Percentiles rank a stretch among this genome's conserved stretches.
phyloP scores from a whole-genome alignment of 148 eudicot genomes.

The Diospyros kaki region DNA sequence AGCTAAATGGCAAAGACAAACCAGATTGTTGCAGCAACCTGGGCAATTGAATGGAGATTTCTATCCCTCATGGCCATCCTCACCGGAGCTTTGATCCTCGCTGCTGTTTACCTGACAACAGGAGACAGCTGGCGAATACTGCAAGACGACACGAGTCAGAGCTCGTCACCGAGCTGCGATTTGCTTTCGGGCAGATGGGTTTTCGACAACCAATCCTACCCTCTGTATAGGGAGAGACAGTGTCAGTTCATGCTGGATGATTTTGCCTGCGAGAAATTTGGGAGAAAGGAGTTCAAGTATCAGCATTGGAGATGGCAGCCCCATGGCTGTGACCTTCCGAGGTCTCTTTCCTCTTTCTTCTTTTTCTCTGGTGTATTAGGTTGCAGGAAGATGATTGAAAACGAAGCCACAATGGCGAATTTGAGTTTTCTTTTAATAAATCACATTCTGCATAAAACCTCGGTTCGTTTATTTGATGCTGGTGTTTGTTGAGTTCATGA shows the following conservation, averaged over 20 bases:
- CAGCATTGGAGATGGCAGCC: conserved; percentile 59
- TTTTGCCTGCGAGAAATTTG: conserved; percentile 35
- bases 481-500: not conserved
- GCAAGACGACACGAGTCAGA: not conserved
- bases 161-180: not conserved
- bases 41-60: not conserved
- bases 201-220: conserved; percentile 9
- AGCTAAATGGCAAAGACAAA: not conserved
- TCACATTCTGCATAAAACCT: no score
- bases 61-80: not conserved
- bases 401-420: no score
- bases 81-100: not conserved
- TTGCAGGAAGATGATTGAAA: no score
- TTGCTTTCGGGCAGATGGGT: conserved; percentile 12
- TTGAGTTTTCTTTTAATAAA: no score
- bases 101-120: not conserved
- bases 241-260: not conserved
- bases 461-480: no score
- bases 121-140: not conserved
- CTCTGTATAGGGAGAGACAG: not conserved
- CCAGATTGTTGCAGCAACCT: not conserved
- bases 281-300: conserved; percentile 42
- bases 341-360: conserved; percentile 11
- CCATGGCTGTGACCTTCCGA: conserved; percentile 41
- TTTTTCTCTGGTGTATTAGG: not conserved